A percentile compares a stretch with the other conserved stretches of the same genome.
Evolutionary conservation across 225 moss, liverwort and hornwort genomes (phyloP).

Genomic region (Marchantia polymorpha): DNA sequence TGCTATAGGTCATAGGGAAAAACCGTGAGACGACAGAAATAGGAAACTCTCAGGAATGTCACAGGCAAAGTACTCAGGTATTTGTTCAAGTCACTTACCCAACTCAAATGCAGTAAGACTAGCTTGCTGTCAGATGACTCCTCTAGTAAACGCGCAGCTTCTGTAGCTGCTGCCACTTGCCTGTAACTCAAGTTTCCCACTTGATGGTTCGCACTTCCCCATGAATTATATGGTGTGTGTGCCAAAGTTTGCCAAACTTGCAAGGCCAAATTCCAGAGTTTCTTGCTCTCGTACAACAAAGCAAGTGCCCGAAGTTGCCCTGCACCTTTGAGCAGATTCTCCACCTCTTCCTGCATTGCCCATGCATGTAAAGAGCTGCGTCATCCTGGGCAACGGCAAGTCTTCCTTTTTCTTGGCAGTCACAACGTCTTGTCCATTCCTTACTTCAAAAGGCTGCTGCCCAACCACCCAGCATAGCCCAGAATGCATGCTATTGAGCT

Average conservation of each 20-base stretch:
- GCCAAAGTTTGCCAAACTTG: slow-evolving; percentile 94
- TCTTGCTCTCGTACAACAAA: slow-evolving; percentile 85
- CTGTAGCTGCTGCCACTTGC: slow-evolving; percentile 43
- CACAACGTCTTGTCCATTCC: slow-evolving; percentile 56
- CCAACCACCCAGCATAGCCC: slow-evolving; percentile 56
- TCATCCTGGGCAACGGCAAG: slow-evolving; percentile 71
- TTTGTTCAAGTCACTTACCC: slow-evolving; percentile 52
- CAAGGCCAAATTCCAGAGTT: slow-evolving; percentile 64
- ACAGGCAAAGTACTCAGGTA: not conserved
- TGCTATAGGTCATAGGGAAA: not conserved
- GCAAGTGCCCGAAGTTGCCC: slow-evolving; percentile 88
- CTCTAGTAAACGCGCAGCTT: slow-evolving; percentile 97
- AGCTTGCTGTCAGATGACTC: slow-evolving; percentile 77
- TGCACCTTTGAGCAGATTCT: slow-evolving; percentile 71
- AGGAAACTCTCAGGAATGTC: not conserved
- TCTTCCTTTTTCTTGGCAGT: slow-evolving; percentile 36
- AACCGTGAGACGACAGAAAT: too few species aligned
- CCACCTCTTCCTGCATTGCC: slow-evolving; percentile 99
- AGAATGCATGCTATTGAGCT: slow-evolving; percentile 66
- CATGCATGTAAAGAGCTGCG: slow-evolving; percentile 58
- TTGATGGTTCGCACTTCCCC: slow-evolving; percentile 19
- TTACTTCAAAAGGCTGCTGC: slow-evolving; percentile 41
- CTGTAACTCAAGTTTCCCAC: slow-evolving; percentile 19
- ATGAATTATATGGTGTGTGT: slow-evolving; percentile 24
- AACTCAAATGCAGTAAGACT: slow-evolving; percentile 75